These are phyloP conservation scores for Elsinoe batatas DNA, from an alignment of 2,329 filamentous ascomycete species.

Conservation along the genomic window DNA sequence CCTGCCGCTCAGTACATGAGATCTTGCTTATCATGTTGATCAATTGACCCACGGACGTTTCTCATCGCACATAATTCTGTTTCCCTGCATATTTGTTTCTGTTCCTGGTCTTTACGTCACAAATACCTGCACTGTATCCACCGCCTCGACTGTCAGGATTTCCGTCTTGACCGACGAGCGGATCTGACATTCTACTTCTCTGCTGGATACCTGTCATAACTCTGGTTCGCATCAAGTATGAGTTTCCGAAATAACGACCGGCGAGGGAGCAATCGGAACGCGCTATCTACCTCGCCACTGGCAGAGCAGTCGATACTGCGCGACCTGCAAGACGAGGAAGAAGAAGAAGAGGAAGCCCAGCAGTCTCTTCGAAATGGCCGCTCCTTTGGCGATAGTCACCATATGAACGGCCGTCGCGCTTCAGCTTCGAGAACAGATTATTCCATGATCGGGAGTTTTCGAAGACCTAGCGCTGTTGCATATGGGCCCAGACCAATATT, in stretches of 20 bases:
- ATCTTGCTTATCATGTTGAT: constrained; percentile 11
- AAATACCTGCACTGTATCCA: neutral
- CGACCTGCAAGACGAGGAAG: constrained; percentile 23
- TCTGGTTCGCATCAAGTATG: constrained; percentile 2
- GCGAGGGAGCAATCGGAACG: neutral
- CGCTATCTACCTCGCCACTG: constrained; percentile 17
- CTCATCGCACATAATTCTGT: constrained; percentile 1
- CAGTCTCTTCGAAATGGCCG: neutral
- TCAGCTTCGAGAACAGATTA: constrained; percentile 21
- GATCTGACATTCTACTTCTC: neutral
- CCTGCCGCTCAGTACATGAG: neutral
- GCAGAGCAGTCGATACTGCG: constrained; percentile 25
- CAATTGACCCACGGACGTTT: neutral
- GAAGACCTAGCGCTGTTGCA: constrained; percentile 66
- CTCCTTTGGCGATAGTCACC: constrained; percentile 13
- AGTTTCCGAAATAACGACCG: neutral
- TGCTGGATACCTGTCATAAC: constrained; percentile 1
- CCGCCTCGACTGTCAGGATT: constrained; percentile 1
- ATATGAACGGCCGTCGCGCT: constrained; percentile 14
- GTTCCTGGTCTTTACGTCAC: constrained; percentile 11
- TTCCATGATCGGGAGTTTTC: constrained; percentile 57
- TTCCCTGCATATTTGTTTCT: constrained; percentile 6
- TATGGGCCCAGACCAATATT: constrained; percentile 62
- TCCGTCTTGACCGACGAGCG: neutral
- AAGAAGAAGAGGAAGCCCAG: constrained; percentile 18